Base-by-base conservation (phyloP, 805 yeast species). In the Suhomyces pyralidae region DNA sequence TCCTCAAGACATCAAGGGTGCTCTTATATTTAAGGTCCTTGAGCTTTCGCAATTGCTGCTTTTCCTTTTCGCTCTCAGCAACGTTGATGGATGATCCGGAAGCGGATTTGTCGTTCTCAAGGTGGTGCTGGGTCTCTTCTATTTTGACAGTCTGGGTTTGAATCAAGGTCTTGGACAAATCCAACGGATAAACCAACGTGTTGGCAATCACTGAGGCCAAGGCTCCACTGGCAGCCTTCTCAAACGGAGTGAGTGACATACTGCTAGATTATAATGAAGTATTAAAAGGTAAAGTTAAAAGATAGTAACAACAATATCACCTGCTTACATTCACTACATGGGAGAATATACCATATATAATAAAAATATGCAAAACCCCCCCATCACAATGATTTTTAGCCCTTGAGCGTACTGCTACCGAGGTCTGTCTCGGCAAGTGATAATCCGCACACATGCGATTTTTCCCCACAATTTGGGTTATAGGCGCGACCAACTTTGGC, bases 161-260 rank as follows among this genome's bases (percentile, higher is more conserved):
- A 45, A 88, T 81, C 53, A 85, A 74, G 0, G 94, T 87, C 64
- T 88, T 88, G 55, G 87, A 80, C 61, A 90, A 73, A 64, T 90
- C 96, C 45, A 90, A 69, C 0, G 96, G 96, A 62, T 90, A 90
- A 1, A 90, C 92, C 43, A 83, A 74, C 7, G 89, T 73, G 69
- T 88, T 90, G 40, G 96, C 96, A 48, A 87, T 66, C 20, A 85
- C 85, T 1, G 96, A 88, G 7, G 96, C 94, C 46, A 86, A 75
- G 0, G 96, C 90, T 0, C 96, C 96, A 48, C 88, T 83, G 14
- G 88, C 78, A 0, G 96, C 96, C 61, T 84, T 82, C 58, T 90
- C 96, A 62, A 89, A 71, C 7, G 89, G 86, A n/a, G 85, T 64
- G 47, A 80, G 77, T 6, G 81, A 73, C 85, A 81, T 81, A 20